Evolutionary conservation across 331 rosid species (phyloP), one percentile per base, ranked within the genome.

Genomic region (Pyrus hybrid): DNA sequence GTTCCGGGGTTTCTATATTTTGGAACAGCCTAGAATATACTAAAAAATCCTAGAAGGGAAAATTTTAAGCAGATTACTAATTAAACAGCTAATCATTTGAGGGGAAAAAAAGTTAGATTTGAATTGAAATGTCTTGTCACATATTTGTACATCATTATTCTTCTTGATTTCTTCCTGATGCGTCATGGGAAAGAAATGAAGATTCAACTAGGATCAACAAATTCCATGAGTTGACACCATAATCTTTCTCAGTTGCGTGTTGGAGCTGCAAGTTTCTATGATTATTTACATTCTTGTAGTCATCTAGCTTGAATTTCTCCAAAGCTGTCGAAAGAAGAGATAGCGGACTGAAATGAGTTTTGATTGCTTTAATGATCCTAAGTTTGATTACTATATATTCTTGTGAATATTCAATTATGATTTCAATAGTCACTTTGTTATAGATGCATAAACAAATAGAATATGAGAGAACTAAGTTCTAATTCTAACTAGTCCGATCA

Each of bases 151-250:
- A 14, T 41, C 26, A 33, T 21, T 18, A 53, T 20, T 54, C 47
- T 41, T 41, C 47, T 3, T 37, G 43, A 37, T 37, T 37, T 37
- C 43, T 41, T 41, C 47, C 47, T 41, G 47, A 41, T 41, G 14
- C 47, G 13, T 41, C 47, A 41, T 41, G 47, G 47, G 5, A 41
- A 11, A 11, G 3, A 12, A 63, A 35, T 2, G 32, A 72, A 60
- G 25, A 33, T 18, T 73, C n/a, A 25, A 37, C 60, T 60, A 32
- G 32, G 41, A 28, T 35, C 41, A 41, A 41, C 53, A 29, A 63
- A 54, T 37, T 80, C 60, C 57, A 20, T 69, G 72, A 75, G 32
- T 33, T 63, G 83, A 80, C 37, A 77, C 33, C 73, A 60, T 66
- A 68, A 73, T 69, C 54, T 66, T 64, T 63, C n/a, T 18, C 47